Evolutionary conservation across 176 grass and related monocot species (phyloP).

Genomic region (Rhipidocladum racemiflorum): DNA sequence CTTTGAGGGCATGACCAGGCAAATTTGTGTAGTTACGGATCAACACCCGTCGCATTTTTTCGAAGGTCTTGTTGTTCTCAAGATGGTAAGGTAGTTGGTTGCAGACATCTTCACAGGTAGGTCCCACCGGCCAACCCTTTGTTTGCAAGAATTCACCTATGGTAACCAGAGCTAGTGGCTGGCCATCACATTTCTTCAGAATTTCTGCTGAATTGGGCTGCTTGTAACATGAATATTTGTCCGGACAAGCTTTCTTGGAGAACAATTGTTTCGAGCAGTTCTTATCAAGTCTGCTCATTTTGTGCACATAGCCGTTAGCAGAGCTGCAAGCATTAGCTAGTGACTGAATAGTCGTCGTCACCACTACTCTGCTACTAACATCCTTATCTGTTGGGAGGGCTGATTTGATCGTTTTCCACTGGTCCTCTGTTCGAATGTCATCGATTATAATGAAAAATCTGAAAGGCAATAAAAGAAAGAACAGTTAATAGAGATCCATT

Average conservation of each 20-base stretch:
- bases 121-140: not conserved
- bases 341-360: no score
- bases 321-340: no score
- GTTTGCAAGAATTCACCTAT: not conserved
- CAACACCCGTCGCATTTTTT: not conserved
- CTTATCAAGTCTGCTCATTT: slow-evolving; percentile 2
- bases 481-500: not conserved
- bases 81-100: not conserved
- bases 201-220: not conserved
- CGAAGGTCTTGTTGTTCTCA: not conserved
- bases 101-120: not conserved
- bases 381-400: no score
- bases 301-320: no score
- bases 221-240: not conserved
- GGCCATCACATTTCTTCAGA: slow-evolving; percentile 24
- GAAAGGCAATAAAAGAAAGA: not conserved
- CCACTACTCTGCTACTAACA: not conserved
- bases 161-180: slow-evolving; percentile 6
- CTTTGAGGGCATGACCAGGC: slow-evolving; percentile 1
- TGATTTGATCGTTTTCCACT: no score
- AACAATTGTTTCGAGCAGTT: not conserved
- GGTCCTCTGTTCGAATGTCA: no score
- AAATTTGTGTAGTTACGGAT: slow-evolving; percentile 1
- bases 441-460: not conserved
- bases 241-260: slow-evolving; percentile 17